phyloP scores from a whole-genome alignment of 768 basidiomycete genomes.

The Amanita polypyramis region DNA sequence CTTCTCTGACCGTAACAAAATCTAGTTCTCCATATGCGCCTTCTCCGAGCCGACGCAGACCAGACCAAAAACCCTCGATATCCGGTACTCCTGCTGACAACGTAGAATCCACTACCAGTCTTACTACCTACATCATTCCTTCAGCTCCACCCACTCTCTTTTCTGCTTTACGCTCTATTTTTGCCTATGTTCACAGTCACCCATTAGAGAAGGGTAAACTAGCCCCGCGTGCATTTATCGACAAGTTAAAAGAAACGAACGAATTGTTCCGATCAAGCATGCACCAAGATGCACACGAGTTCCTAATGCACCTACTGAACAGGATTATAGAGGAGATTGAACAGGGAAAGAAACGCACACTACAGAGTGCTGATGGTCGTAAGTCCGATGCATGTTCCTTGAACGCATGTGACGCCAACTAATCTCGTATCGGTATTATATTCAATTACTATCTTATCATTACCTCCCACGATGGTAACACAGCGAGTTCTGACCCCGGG shows the following conservation, averaged over 20 bases:
- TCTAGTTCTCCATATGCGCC: conserved; percentile 21
- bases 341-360: conserved; percentile 43
- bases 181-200: conserved; percentile 70
- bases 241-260: conserved; percentile 89
- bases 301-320: conserved; percentile 90
- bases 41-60: conserved; percentile 40
- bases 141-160: conserved; percentile 68
- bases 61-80: conserved; percentile 39
- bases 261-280: conserved; percentile 82
- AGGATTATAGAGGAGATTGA: conserved; percentile 90
- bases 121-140: conserved; percentile 36
- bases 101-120: conserved; percentile 16
- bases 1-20: conserved; percentile 11
- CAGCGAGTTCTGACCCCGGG: conserved; percentile 37
- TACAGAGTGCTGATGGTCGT: conserved; percentile 44
- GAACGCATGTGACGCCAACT: conserved; percentile 2
- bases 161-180: conserved; percentile 89
- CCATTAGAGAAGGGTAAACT: conserved; percentile 76
- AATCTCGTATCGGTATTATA: conserved; percentile 37
- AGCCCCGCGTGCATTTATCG: conserved; percentile 84
- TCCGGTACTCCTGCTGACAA: conserved; percentile 16
- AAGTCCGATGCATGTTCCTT: conserved; percentile 21
- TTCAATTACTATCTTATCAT: conserved; percentile 43
- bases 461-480: conserved; percentile 29
- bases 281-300: conserved; percentile 99